Conservation (phyloP, 768 basidiomycete species). For the Trametopsis cervina region DNA sequence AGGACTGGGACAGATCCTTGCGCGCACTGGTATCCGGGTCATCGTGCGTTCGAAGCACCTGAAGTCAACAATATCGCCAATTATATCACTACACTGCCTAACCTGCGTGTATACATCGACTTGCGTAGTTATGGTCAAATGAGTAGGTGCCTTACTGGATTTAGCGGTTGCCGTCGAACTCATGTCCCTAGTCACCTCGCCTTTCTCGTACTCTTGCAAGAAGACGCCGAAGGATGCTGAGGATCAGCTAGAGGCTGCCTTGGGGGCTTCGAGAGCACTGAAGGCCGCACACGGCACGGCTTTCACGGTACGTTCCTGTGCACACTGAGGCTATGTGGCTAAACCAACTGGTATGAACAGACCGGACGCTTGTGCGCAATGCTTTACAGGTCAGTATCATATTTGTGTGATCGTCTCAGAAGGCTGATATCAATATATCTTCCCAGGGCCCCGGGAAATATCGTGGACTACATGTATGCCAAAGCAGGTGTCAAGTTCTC, state of each 20-base stretch:
- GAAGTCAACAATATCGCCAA: constrained; percentile 74
- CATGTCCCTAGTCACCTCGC: constrained; percentile 56
- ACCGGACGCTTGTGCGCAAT: constrained; percentile 40
- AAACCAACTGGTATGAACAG: constrained; percentile 28
- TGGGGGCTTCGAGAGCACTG: constrained; percentile 56
- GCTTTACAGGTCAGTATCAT: constrained; percentile 36
- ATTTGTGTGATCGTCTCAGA: no score
- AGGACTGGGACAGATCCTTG: constrained; percentile 43
- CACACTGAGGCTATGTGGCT: constrained; percentile 23
- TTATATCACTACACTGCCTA: constrained; percentile 46
- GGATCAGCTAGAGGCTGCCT: constrained; percentile 65
- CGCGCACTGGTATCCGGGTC: constrained; percentile 71
- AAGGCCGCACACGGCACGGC: constrained; percentile 44
- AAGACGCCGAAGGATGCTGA: constrained; percentile 62
- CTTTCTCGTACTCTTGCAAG: constrained; percentile 68
- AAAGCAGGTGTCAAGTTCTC: constrained; percentile 51
- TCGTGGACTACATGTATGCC: constrained; percentile 63
- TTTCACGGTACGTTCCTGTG: constrained; percentile 40
- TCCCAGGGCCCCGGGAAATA: constrained; percentile 48
- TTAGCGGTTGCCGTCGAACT: neutral
- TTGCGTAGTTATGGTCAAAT: constrained; percentile 80
- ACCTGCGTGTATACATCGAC: constrained; percentile 63
- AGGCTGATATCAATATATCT: constrained; percentile 8
- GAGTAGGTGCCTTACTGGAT: constrained; percentile 38
- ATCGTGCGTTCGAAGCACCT: constrained; percentile 64